Evolutionary conservation across 805 yeast species (phyloP), one percentile per base, ranked within the genome.

Genomic region (Jamesozyma piceae): DNA sequence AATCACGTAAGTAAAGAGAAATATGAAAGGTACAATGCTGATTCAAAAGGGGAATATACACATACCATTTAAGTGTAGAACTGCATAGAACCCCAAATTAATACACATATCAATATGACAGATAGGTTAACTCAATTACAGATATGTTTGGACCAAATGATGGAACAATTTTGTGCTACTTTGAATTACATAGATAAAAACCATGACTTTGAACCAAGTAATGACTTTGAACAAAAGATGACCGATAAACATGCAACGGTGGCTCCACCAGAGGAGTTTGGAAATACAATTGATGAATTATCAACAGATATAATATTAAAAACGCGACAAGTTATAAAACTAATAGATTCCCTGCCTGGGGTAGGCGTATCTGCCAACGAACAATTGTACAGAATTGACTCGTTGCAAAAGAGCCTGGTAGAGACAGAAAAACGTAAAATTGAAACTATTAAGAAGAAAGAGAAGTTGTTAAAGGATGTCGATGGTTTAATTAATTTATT

Each of bases 121-220:
- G 97, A 89, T 63, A 71, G 96, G 56, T 68, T 89, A 30, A 86
- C 96, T 2, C 97, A 89, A 59, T 72, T 89, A 20, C 97, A 89
- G 55, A 73, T 84, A 36, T 86, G 96, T 52, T 68, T 89, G 30
- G 97, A 89, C 60, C 71, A 76, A 57, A 72, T 84, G 46, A 74
- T 81, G 45, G 92, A 84, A 47, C 89, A 82, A 63, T 81, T 84
- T 65, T 77, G 80, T 51, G 85, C 90, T 2, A 78, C 92, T 2
- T 65, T 83, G 41, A 80, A 81, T 55, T 84, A 82, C 55, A 82
- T 87, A 5, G 95, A 87, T 55, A 78, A 80, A 54, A 78, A 78
- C 54, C 95, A 77, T 54, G 82, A 74, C 45, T 74, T 78, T 44
- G 71, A 71, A 20, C 73, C 78, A 2, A 36, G 47, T 4, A 53